Base-by-base conservation (phyloP, 768 basidiomycete species). In the Vararia minispora region DNA sequence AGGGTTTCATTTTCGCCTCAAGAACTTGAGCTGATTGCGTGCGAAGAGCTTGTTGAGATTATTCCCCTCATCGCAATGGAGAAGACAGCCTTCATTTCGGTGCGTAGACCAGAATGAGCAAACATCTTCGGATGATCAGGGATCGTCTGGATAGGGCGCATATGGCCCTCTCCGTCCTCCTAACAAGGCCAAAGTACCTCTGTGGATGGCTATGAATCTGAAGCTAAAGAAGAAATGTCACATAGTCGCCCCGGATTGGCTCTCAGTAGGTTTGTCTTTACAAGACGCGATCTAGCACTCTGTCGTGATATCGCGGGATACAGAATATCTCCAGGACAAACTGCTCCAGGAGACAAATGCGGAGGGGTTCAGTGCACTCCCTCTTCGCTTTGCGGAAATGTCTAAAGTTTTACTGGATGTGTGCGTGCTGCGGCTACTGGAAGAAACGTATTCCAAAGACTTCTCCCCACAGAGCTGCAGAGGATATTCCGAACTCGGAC, bases 141-240 rank as follows among this genome's bases (percentile, higher is more conserved):
- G 14, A 13, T 26, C 7, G 20, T 28, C 26, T 38, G 45, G 43
- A 44, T 24, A 95, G 90, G 91, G 89, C 37, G 79, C 81, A 37
- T 95, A 89, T 50, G 95, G 95, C 2, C 94, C 95, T 14, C 73
- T 99, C 37, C 69, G 80, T 5, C 92, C 95, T 1, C 94, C 94
- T 5, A 71, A 75, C 41, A 83, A 84, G 57, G 70, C 80, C 26
- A 71, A 71, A 47, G 76, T 98, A n/a, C 95, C 95, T 1, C 64
- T 98, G 3, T 99, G 95, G 95, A 80, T 99, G 67, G 95, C 94
- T 0, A 64, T 86, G 3, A 89, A 94, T 53, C 65, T 98, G 35
- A 99, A 99, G 62, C 56, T 79, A 52, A 95, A 97, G 68, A 84
- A 86, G 57, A 92, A 91, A 59, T 97, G 94, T 45, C 79, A 87